phyloP scores from a whole-genome alignment of 2,329 filamentous ascomycete species.

The Curvularia hawaiiensis region DNA sequence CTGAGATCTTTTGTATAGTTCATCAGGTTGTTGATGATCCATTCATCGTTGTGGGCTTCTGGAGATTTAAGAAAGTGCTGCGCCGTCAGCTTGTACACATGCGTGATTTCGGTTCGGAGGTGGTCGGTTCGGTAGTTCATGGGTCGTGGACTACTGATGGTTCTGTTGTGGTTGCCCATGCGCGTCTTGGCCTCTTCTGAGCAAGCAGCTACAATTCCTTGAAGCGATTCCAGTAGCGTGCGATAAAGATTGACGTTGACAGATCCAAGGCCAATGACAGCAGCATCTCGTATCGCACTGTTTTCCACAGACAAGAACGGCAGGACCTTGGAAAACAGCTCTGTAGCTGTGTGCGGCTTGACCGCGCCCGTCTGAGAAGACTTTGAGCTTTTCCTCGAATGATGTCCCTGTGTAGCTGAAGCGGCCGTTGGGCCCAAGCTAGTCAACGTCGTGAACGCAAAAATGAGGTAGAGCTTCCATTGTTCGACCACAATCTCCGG shows the following conservation, averaged over 20 bases:
- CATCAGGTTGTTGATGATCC: constrained; percentile 86
- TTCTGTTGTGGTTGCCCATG: constrained; percentile 77
- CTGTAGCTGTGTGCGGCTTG: constrained; percentile 85
- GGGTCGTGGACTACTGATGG: constrained; percentile 74
- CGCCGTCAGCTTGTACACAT: constrained; percentile 93
- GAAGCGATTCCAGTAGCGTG: constrained; percentile 85
- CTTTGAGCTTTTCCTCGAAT: constrained; percentile 81
- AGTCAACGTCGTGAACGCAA: constrained; percentile 93
- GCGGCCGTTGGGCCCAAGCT: constrained; percentile 69
- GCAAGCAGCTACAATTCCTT: constrained; percentile 82
- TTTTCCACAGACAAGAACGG: constrained; percentile 83
- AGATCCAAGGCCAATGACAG: constrained; percentile 88
- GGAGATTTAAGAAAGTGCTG: constrained; percentile 83
- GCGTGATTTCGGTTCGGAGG: constrained; percentile 90
- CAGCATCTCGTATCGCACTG: constrained; percentile 82
- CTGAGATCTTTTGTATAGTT: constrained; percentile 91
- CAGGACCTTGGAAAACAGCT: constrained; percentile 89
- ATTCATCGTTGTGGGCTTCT: constrained; percentile 83
- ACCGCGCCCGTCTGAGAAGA: constrained; percentile 69
- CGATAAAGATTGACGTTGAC: constrained; percentile 95
- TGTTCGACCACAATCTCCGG: constrained; percentile 92
- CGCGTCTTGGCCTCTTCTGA: constrained; percentile 87
- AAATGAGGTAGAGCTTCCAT: constrained; percentile 97
- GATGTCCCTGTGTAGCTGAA: constrained; percentile 68
- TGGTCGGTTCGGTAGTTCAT: constrained; percentile 84